Base-by-base conservation (phyloP, 148 eudicot species). In the Camellia lanceoleosa region DNA sequence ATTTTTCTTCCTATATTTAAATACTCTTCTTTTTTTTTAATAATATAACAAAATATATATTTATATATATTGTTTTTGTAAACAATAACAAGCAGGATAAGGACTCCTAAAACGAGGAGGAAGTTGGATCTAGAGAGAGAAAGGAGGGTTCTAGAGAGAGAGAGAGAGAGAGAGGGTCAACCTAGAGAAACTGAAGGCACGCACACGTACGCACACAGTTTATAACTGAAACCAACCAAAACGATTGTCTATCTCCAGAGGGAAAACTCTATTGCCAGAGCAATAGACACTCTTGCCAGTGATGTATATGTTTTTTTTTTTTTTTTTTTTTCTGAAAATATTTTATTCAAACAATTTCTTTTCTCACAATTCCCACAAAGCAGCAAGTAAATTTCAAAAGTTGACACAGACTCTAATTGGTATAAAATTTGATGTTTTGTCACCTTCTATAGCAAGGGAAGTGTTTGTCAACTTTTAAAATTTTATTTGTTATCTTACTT, bases 111-210 rank as follows among this genome's bases (percentile, higher is more conserved):
- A 52, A 67, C 66, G 80, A 78, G 65, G 80, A 78, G 65, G 73
- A 78, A 78, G 64, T 54, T 78, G 80, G 80, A 78, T 78, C 80
- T 42, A 68, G 80, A 78, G 73, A 67, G 73, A 54, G 80, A 66
- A 66, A 51, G 15, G 12, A 52, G 72, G 80, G 15, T 49, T 63
- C 7, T 13, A 15, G 66, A 18, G 68, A 63, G 68, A 44, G 58
- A 38, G 66, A 18, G 68, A 63, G 68, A 44, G 58, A 76, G 61
- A 23, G 41, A 5, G 41, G 71, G 67, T 30, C 43, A 49, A 23
- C 59, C 62, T 18, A 38, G 71, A 66, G 38, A 30, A 30, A 76
- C 60, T 10, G 55, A 77, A 47, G 62, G 63, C 61, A 54, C 19
- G n/a, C 30, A 42, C 76, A 73, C 70, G 56, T 3, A 63, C 71